Percentiles rank a stretch among this genome's conserved stretches.
phyloP scores from a whole-genome alignment of 2,329 filamentous ascomycete species.

The Chaetomium strumarium region DNA sequence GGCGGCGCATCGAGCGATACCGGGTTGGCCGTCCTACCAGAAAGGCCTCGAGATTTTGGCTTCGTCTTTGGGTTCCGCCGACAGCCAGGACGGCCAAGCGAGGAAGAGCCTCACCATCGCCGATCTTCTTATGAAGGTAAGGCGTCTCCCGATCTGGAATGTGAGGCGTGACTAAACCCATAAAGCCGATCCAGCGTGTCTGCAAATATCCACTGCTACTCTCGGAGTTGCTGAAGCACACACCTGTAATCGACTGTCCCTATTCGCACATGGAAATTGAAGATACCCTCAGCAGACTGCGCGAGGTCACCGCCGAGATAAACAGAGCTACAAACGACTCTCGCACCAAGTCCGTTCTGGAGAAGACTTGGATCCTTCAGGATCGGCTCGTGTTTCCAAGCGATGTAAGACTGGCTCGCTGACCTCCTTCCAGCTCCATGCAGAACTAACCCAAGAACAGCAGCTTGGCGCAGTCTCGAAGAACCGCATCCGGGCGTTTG shows the following conservation, averaged over 20 bases:
- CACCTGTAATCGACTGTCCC: conserved; percentile 79
- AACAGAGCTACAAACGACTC: conserved; percentile 79
- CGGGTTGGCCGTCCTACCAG: conserved; percentile 74
- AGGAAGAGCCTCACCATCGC: conserved; percentile 76
- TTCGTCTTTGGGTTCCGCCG: conserved; percentile 65
- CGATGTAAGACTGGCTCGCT: conserved; percentile 46
- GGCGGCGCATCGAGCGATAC: conserved; percentile 59
- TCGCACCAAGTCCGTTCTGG: conserved; percentile 60
- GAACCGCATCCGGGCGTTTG: conserved; percentile 70
- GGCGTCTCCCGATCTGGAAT: conserved; percentile 8
- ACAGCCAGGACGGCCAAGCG: conserved; percentile 53
- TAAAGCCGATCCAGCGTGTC: conserved; percentile 81
- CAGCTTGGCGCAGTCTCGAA: conserved; percentile 48
- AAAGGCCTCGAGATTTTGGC: conserved; percentile 79
- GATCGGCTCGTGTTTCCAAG: conserved; percentile 71
- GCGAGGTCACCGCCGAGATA: conserved; percentile 70
- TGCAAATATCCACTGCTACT: conserved; percentile 89
- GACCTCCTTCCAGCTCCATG: neutral
- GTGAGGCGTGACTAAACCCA: conserved; percentile 4
- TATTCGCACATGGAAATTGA: conserved; percentile 75
- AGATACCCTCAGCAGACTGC: conserved; percentile 63
- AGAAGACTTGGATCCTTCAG: conserved; percentile 80
- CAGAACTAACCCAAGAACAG: conserved; percentile 30
- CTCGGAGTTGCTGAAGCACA: conserved; percentile 73
- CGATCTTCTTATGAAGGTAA: conserved; percentile 85